Base-by-base conservation (phyloP, 1,284 basidiomycete species). In the Apiotrichum domesticum region DNA sequence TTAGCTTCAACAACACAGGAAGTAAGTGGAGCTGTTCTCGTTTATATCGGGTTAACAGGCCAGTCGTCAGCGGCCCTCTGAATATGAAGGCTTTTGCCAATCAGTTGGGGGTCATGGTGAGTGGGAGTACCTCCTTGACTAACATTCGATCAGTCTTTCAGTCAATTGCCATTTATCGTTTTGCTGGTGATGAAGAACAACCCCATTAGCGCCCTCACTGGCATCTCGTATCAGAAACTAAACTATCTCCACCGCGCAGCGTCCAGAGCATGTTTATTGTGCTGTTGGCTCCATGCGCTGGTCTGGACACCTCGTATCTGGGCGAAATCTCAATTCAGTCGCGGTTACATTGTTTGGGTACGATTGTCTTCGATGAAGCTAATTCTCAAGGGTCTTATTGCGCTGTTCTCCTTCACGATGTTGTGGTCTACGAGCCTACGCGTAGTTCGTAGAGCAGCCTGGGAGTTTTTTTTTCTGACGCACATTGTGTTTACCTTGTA, bases 401-500 rank as follows among this genome's bases (percentile, higher is more conserved):
- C 70, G 13, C 47, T 74, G 5, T 61, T 68, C 9, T 58, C 75
- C 2, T 78, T 79, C 63, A 79, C 80, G 0, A 64, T 81, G 48
- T 74, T 81, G 6, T 76, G 76, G 51, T 58, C 79, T 11, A 70
- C 80, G 2, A 79, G 79, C 32, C 59, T 82, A 59, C 64, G 72
- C 11, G 70, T 78, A 10, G 45, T 77, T 35, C 70, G 80, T 8
- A 72, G 76, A 46, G 62, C 73, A 33, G 74, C 76, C 37, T 83
- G 80, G 67, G 81, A 82, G 64, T 76, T 79, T 62, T 83, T 83
- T 72, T 68, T 81, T n/a, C 59, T 81, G 41, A 65, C 74, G 1
- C 81, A 82, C 65, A 79, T 81, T 35, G 50, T 80, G 37, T 73
- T 81, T 50, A 77, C 79, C 29, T 43, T 71, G 64, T 72, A 41